A percentile compares a stretch with the other conserved stretches of the same genome.
phyloP scores from a whole-genome alignment of 345 rosid species.

The Trapa incisa region DNA sequence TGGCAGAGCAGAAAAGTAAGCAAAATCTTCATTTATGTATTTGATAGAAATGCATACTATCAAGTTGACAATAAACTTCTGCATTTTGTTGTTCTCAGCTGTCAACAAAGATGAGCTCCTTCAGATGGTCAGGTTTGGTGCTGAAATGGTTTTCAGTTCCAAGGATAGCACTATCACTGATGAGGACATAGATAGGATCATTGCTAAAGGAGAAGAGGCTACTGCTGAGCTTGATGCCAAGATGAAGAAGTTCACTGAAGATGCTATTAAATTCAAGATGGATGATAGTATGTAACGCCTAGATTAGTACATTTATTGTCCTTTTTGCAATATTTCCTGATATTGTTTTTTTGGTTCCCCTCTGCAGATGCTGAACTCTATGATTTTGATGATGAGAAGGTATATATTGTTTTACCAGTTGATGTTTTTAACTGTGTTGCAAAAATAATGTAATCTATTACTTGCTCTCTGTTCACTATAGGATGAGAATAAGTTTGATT shows the following conservation, averaged over 20 bases:
- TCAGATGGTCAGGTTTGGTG: conserved; percentile 99
- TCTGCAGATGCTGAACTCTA: conserved; percentile 76
- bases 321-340: neutral
- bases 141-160: conserved; percentile 99
- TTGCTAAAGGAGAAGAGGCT: conserved; percentile 95
- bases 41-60: neutral
- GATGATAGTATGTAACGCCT: conserved; percentile 63
- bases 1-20: conserved; percentile 97
- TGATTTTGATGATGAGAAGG: conserved; percentile 90
- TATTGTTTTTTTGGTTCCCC: conserved; percentile 8
- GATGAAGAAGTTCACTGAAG: conserved; percentile 97
- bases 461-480: conserved; percentile 13
- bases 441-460: no score
- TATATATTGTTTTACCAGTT: conserved; percentile 8
- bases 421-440: neutral
- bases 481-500: conserved; percentile 83
- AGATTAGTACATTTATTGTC: neutral
- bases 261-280: conserved; percentile 94
- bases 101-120: conserved; percentile 98
- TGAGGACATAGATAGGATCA: conserved; percentile 94
- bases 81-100: conserved; percentile 34
- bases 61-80: neutral
- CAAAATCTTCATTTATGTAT: conserved; percentile 7
- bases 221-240: conserved; percentile 98
- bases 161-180: conserved; percentile 96